Evolutionary conservation across 805 yeast genomes (phyloP), one percentile per base, ranked within the genome.

Genomic region (Ogataea ganodermae): DNA sequence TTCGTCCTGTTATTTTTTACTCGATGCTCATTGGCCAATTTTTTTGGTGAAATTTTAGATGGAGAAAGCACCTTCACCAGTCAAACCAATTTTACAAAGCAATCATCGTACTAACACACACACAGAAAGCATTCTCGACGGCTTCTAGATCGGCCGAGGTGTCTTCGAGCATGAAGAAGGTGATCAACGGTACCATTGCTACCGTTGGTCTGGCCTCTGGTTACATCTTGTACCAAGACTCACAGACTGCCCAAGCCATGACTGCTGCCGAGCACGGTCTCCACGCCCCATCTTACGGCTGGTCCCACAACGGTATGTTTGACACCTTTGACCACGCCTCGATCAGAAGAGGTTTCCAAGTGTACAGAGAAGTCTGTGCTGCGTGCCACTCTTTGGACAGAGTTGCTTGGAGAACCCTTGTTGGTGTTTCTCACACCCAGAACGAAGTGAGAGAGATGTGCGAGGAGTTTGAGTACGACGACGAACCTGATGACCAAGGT

Each of bases 241-340:
- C 90, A 24, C 80, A 83, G 70, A 83, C 89, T 54, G 97, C 97
- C 49, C 83, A 80, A 63, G 98, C 98, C 65, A 87, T 92, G 96
- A 91, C 99, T 47, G 95, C 94, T 58, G 97, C 98, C 59, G 99
- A 94, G 76, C 98, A 94, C 74, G 99, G 99, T 60, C 80, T 94
- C 67, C 99, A 94, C 71, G 85, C 99, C 30, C 96, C 98, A 55
- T 83, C 83, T 49, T 91, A 78, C 70, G 86, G 82, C 48, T 94
- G 98, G 98, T 79, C 96, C 36, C 98, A 92, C 74, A 83, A 80
- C 63, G 97, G 97, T 59, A 86, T 89, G 84, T 80, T 90, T 60
- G 84, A 83, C 60, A 78, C 96, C 46, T 91, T 89, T 60, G 97
- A 91, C 76, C 97, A 91, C 72, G 90, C 89, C 50, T 84, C 96